Base-by-base conservation (phyloP, 164 flowering plant genomes). In the Magnolia sinica region DNA sequence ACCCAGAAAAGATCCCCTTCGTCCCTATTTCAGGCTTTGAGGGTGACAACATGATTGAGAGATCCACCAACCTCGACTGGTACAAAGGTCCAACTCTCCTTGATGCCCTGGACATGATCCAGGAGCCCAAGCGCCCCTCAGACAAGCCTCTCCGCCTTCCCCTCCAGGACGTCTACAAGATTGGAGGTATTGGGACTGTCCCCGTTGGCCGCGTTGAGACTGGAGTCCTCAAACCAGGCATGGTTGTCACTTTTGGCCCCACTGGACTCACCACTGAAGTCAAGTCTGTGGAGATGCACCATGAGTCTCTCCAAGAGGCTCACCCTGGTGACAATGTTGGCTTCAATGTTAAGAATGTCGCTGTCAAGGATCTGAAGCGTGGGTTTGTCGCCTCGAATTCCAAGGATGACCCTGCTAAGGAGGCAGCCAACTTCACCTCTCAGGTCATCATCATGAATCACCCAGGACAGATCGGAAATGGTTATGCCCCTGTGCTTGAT, bases 31-130 rank as follows among this genome's bases (percentile, higher is more conserved):
- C 94, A 74, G 94, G 94, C 0, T 90, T 90, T 68, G 94, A 90
- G 79, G 94, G 94, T 50, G 94, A 90, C 84, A 90, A 90, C 89
- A 90, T 90, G 94, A 90, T 90, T 77, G 94, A 91, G 82, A 86
- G 95, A 80, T 91, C 95, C 13, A 83, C 87, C 14, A 89, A 89
- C 89, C 90, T 89, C 1, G 92, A 89, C 83, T 89, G 92, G 92
- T 89, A 89, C 92, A 89, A 89, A 90, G 92, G 92, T 7, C 92
- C 91, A 22, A 89, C 92, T 31, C 91, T 89, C 63, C 91, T 89
- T n/a, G 92, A 89, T 37, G 91, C 91, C 5, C 92, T 89, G 70
- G 91, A 89, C 81, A 4, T 24, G 82, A 82, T 89, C 79, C 1
- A 2, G 0, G 91, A 89, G 86, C 92, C 92, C 45, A 89, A 89